Evolutionary conservation across 805 yeast species (phyloP), one percentile per base, ranked within the genome.

Genomic region (Myxozyma lipomycoides): DNA sequence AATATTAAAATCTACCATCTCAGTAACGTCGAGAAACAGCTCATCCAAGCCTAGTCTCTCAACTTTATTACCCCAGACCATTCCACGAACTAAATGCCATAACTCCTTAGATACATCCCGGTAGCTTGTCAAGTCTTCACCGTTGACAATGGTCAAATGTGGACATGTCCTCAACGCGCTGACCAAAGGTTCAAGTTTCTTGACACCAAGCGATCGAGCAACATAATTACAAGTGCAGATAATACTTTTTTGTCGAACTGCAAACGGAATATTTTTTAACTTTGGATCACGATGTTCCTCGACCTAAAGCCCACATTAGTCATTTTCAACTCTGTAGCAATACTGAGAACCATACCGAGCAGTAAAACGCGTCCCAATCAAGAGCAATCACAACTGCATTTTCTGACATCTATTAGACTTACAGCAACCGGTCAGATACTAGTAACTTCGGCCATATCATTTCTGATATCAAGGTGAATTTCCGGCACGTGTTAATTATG

Each of bases 11-110:
- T 39, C 43, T 3, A 49, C 28, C 49, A 48, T 43, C 3, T 12
- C 39, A 12, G 49, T 49, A 15, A 49, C 52, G 22, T 49, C 52
- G 21, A 49, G 12, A 9, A 37, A 49, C 40, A 49, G 25, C 40
- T 49, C 52, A 25, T 49, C 52, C 21, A 49, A 24, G 10, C 52
- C 52, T 22, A 49, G 40, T 26, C 52, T 22, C 28, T 49, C 52
- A 6, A 49, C 51, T 12, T 28, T 23, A 30, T 40, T 40, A 10
- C 30, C 35, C 52, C 51, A 37, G 6, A 49, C 45, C 23, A 45
- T 17, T 3, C 23, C 30, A 4, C 26, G 32, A 25, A 36, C 40
- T 18, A 47, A 22, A 5, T 46, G 30, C 45, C 50, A 49, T 12
- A 49, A 26, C 25, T 39, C 40, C 38, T 37, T 47, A 9, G 52